Evolutionary conservation across 1,139 yeast genomes (phyloP), one percentile per base, ranked within the genome.

Genomic region (Pichia sp.): DNA sequence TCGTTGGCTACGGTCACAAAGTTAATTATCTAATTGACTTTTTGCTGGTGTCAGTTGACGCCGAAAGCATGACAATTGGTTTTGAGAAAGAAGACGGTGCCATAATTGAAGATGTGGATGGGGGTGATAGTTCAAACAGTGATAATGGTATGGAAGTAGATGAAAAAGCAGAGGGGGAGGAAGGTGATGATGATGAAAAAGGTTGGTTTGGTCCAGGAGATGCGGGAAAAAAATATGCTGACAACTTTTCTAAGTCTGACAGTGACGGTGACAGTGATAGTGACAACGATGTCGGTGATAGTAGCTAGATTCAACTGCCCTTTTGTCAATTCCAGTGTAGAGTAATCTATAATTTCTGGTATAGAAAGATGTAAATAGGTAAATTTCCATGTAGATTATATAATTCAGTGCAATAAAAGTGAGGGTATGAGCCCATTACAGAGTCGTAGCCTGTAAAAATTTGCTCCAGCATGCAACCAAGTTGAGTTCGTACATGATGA

Each of bases 171-270:
- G 59, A 53, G 6, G 66, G 61, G 8, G 69, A 37, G 3, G 49
- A 46, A 1, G 44, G 65, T 4, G 74, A 68, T n/a, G 72, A 40
- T 8, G 57, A 66, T 4, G 74, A 69, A 2, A 60, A 55, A 9
- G 59, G 65, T 23, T 74, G 77, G 77, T 68, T 71, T 55, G 77
- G 74, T 6, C 74, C 74, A 4, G 73, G 55, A 23, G 56, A 68
- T 34, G 66, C 63, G 6, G 63, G 56, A 5, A 65, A 65, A 47
- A 60, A 60, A 41, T 57, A 60, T 39, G 56, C 56, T 16, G 66
- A 63, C 18, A 62, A 56, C 21, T 64, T 64, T 46, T 50, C 55
- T 6, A 60, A 50, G 8, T 54, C 55, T n/a, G 59, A 55, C n/a
- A 55, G 53, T 23, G 61, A 54, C 18, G 52, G 50, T 19, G 57